Percentiles rank a stretch among this genome's conserved stretches.
Evolutionary conservation across 306 rosid species (phyloP).

Genomic region (Acacia melanoxylon): DNA sequence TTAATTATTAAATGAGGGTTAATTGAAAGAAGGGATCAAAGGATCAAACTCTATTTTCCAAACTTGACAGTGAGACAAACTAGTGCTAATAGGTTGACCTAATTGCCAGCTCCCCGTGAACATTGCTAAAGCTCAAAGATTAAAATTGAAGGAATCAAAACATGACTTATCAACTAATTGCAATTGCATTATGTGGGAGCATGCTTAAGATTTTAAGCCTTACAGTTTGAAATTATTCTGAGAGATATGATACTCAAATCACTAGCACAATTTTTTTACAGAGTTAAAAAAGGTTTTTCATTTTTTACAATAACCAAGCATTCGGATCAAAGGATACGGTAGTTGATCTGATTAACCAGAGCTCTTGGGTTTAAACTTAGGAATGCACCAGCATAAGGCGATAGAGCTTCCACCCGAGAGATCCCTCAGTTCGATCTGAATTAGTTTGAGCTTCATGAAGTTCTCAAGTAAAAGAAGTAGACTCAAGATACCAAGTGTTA

Average conservation of each 20-base stretch:
- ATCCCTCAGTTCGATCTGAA: too few species aligned
- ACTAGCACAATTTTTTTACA: too few species aligned
- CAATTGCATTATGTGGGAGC: background rate
- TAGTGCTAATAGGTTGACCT: slow-evolving; percentile 56
- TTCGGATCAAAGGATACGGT: too few species aligned
- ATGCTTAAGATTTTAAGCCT: background rate
- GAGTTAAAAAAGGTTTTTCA: too few species aligned
- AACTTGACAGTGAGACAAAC: slow-evolving; percentile 41
- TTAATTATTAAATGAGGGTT: background rate
- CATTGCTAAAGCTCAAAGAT: slow-evolving; percentile 20
- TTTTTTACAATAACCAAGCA: too few species aligned
- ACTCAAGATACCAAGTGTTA: too few species aligned
- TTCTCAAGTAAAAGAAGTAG: too few species aligned
- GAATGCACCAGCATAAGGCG: too few species aligned
- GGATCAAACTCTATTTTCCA: slow-evolving; percentile 27
- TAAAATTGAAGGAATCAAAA: background rate
- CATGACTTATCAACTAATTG: background rate
- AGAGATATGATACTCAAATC: background rate
- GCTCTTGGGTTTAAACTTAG: too few species aligned
- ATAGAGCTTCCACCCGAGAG: too few species aligned
- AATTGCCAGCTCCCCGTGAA: background rate
- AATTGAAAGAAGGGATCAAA: slow-evolving; percentile 7
- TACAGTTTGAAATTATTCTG: background rate
- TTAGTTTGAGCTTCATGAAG: too few species aligned
- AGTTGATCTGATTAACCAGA: too few species aligned